Evolutionary conservation across 352 stramenopile genomes (phyloP).

Genomic region (Phytopythium cucurbitacearum): DNA sequence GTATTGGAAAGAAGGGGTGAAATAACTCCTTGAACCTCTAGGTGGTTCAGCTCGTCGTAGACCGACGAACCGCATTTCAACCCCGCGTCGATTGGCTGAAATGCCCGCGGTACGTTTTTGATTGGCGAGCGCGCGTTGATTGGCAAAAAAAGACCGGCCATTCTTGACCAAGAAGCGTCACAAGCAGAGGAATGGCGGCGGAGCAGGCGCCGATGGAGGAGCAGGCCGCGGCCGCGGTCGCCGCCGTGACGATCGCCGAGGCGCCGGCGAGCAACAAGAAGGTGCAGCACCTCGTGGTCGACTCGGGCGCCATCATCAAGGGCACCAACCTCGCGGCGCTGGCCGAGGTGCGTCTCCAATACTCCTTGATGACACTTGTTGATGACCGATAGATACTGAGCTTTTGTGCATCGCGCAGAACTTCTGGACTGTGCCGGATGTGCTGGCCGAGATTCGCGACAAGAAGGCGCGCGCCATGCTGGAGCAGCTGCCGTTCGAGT

Average conservation of each 20-base stretch:
- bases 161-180: slow-evolving; percentile 1
- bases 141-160: slow-evolving; percentile 25
- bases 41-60: slow-evolving; percentile 10
- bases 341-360: slow-evolving; percentile 43
- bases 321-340: slow-evolving; percentile 68
- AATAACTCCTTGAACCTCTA: slow-evolving; percentile 4
- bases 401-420: slow-evolving; percentile 24
- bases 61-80: slow-evolving; percentile 1
- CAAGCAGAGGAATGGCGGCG: slow-evolving; percentile 13
- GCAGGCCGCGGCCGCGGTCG: slow-evolving; percentile 3
- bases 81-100: slow-evolving; percentile 24
- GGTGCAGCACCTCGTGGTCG: slow-evolving; percentile 73
- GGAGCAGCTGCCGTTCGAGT: slow-evolving; percentile 67
- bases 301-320: slow-evolving; percentile 88
- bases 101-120: not conserved
- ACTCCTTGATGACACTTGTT: not conserved
- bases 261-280: slow-evolving; percentile 41
- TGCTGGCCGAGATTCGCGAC: slow-evolving; percentile 82
- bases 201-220: slow-evolving; percentile 5
- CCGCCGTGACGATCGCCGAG: not conserved
- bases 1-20: slow-evolving; percentile 11
- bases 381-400: not conserved
- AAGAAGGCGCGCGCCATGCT: slow-evolving; percentile 66
- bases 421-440: slow-evolving; percentile 85
- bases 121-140: slow-evolving; percentile 19